A percentile compares a stretch with the other conserved stretches of the same genome.
These are phyloP conservation scores for Fusarium dimerum DNA, from an alignment of 2,329 filamentous ascomycete genomes.

Conservation along the genomic window DNA sequence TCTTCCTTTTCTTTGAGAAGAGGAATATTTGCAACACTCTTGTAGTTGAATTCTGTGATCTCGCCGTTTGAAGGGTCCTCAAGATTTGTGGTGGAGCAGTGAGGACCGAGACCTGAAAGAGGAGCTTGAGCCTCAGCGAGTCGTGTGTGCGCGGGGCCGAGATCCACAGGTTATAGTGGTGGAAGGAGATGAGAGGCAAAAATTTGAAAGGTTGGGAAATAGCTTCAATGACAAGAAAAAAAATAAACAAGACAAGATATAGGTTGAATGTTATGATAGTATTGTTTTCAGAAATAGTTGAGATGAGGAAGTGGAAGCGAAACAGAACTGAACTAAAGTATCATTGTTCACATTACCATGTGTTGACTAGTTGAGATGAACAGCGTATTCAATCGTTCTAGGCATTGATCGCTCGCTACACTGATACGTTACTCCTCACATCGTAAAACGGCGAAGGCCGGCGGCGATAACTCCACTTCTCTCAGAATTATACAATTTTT, in stretches of 20 bases:
- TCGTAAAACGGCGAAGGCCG: slow-evolving; percentile 20
- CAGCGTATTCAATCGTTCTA: not conserved
- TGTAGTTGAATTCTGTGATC: not conserved
- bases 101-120: not conserved
- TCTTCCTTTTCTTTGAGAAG: not conserved
- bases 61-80: not conserved
- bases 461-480: slow-evolving; percentile 21
- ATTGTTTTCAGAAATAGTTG: not conserved
- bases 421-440: slow-evolving; percentile 16
- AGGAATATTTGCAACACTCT: not conserved
- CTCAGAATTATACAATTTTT: slow-evolving; percentile 18
- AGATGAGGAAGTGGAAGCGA: not conserved
- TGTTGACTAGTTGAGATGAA: too few species aligned
- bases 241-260: too few species aligned
- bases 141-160: not conserved
- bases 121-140: not conserved
- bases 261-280: not conserved
- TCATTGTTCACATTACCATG: too few species aligned
- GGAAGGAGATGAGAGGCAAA: not conserved
- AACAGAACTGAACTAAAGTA: not conserved
- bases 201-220: not conserved
- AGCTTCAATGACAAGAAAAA: too few species aligned
- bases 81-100: not conserved
- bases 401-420: slow-evolving; percentile 3
- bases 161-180: not conserved